Evolutionary conservation across 257 asterid species (phyloP).

Genomic region (Primulina tabacum): DNA sequence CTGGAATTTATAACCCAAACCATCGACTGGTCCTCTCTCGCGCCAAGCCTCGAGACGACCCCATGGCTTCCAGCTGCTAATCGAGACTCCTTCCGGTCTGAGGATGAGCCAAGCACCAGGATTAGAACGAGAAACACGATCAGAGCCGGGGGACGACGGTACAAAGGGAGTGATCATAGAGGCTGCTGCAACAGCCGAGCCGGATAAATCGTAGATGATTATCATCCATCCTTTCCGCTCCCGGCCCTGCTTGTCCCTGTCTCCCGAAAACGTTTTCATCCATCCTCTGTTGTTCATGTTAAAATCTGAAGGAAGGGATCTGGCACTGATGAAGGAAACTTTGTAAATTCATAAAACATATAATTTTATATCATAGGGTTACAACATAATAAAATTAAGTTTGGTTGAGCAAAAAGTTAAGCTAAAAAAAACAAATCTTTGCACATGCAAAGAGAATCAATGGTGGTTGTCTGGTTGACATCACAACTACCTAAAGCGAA

Average conservation of each 20-base stretch:
- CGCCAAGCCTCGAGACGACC: conserved; percentile 96
- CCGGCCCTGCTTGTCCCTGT: conserved; percentile 45
- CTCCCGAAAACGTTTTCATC: conserved; percentile 57
- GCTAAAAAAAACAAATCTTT: conserved; percentile 30
- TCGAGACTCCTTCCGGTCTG: conserved; percentile 62
- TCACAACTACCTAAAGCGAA: too few species aligned
- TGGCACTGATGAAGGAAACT: conserved; percentile 20
- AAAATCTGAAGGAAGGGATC: conserved; percentile 75
- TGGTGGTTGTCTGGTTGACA: conserved; percentile 19
- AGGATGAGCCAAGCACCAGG: conserved; percentile 94
- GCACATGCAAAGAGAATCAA: conserved; percentile 53
- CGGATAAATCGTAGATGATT: conserved; percentile 70
- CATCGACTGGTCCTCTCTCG: conserved; percentile 62
- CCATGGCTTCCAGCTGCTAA: conserved; percentile 94
- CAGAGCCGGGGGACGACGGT: conserved; percentile 63
- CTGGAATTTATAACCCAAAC: conserved; percentile 78
- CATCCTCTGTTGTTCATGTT: conserved; percentile 51
- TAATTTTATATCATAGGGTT: too few species aligned
- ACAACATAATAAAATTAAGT: too few species aligned
- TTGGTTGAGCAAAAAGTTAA: conserved; percentile 18
- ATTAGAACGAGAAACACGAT: conserved; percentile 78
- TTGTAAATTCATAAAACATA: not conserved
- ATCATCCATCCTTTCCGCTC: conserved; percentile 91
- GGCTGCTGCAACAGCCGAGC: conserved; percentile 91
- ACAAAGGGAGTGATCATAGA: conserved; percentile 92